These are phyloP conservation scores for Globisporangium cystogenes DNA, from an alignment of 352 stramenopile species.

Conservation along the genomic window DNA sequence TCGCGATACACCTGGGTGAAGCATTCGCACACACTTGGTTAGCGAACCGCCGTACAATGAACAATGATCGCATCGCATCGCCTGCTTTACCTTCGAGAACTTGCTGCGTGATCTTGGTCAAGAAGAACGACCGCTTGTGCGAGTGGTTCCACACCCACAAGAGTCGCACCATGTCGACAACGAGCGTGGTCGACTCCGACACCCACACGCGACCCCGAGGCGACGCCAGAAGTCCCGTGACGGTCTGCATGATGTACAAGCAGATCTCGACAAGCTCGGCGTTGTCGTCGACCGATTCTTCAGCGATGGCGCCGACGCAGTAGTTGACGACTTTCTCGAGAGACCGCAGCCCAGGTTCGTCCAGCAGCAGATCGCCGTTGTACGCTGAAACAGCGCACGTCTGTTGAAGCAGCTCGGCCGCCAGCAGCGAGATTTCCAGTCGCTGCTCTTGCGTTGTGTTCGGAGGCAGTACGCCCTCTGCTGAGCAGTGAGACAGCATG, in stretches of 20 bases:
- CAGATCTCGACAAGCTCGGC: slow-evolving; percentile 38
- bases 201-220: slow-evolving; percentile 57
- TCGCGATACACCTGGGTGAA: slow-evolving; percentile 45
- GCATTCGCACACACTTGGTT: background rate
- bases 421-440: slow-evolving; percentile 49
- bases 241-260: slow-evolving; percentile 65
- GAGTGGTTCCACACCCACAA: slow-evolving; percentile 75
- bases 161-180: slow-evolving; percentile 66
- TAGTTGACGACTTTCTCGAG: slow-evolving; percentile 70
- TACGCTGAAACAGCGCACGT: slow-evolving; percentile 51
- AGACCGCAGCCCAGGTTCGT: slow-evolving; percentile 30
- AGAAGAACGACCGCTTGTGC: slow-evolving; percentile 26
- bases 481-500: slow-evolving; percentile 54
- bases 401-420: slow-evolving; percentile 62
- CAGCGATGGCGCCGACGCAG: slow-evolving; percentile 54
- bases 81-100: slow-evolving; percentile 58
- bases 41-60: background rate
- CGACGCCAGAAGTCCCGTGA: slow-evolving; percentile 59
- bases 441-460: slow-evolving; percentile 40
- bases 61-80: background rate
- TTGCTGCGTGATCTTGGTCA: slow-evolving; percentile 70
- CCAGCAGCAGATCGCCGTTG: slow-evolving; percentile 56
- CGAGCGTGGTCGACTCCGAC: slow-evolving; percentile 41
- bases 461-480: slow-evolving; percentile 27
- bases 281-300: slow-evolving; percentile 23